These are phyloP conservation scores for Prunus mira DNA, from an alignment of 306 rosid genomes.

Conservation along the genomic window DNA sequence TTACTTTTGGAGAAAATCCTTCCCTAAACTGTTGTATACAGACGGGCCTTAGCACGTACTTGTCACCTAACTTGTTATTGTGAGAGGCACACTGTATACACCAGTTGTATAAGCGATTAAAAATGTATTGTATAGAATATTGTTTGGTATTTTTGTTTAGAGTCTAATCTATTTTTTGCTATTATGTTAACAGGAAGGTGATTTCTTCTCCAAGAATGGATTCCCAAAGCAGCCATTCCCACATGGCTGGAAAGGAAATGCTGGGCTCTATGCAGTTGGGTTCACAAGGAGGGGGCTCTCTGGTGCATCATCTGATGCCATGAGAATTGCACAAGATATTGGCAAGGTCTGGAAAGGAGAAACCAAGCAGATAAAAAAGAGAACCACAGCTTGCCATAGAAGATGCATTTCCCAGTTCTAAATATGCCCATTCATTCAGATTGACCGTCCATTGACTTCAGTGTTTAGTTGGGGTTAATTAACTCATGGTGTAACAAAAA, in stretches of 20 bases:
- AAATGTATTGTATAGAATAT: not conserved
- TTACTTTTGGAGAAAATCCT: not conserved
- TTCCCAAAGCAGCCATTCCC: slow-evolving; percentile 77
- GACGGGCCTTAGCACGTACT: not conserved
- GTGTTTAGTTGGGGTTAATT: slow-evolving; percentile 13
- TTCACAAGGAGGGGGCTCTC: slow-evolving; percentile 90
- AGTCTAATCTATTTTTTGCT: slow-evolving; percentile 29
- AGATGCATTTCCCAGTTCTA: slow-evolving; percentile 85
- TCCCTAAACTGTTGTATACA: too few relatives aligned
- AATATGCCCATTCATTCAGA: not conserved
- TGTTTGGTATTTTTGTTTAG: not conserved
- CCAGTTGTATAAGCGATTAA: too few relatives aligned
- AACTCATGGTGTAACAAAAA: slow-evolving; percentile 14
- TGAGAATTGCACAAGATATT: slow-evolving; percentile 72
- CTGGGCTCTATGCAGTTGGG: slow-evolving; percentile 91
- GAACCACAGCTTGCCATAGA: slow-evolving; percentile 56
- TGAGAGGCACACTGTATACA: not conserved
- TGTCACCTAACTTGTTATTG: not conserved
- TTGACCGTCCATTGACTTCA: slow-evolving; percentile 10
- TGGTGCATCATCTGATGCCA: slow-evolving; percentile 81
- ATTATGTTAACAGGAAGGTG: slow-evolving; percentile 60
- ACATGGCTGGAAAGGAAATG: slow-evolving; percentile 84
- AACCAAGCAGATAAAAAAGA: slow-evolving; percentile 54
- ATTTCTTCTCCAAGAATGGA: slow-evolving; percentile 77
- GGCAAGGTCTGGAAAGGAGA: slow-evolving; percentile 70